Base-by-base conservation (phyloP, 108 stramenopile species). In the Aurantiochytrium sp. region DNA sequence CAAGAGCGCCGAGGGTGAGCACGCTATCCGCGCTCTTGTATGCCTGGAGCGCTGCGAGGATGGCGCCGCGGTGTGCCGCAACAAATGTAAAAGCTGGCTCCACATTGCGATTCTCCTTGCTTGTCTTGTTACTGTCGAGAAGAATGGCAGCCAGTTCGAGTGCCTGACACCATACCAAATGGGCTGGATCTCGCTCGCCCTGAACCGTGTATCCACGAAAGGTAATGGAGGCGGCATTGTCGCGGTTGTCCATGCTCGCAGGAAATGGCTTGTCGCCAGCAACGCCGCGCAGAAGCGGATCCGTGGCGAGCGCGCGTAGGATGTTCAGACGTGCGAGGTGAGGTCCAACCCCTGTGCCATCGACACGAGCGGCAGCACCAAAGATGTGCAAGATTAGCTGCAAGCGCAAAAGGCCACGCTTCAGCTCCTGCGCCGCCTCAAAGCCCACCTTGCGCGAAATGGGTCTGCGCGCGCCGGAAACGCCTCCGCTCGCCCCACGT, bases 161-260 rank as follows among this genome's bases (percentile, higher is more conserved):
- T 16, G 76, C 76, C 28, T 83, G 43, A 4, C 76, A 83, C 76
- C 76, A 83, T 53, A 83, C 51, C 4, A 53, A 53, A 23, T 83
- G 76, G 10, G 49, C 76, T 12, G 76, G 18, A 23, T 83, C 76
- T 43, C 76, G 76, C 12, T 83, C 76, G 25, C 76, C 76, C 45
- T 53, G 76, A 10, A 83, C 76, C 45, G 76, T 53, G 76, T 83
- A 83, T n/a, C 76, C 76, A 1, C 76, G 76, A 53, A 83, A 83
- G 18, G 51, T 23, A 83, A 83, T 83, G 4, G 49, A 53, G 10
- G 64, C 64, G 8, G 64, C 8, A 42, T 69, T 69, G 51, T 83
- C 51, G 51, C 76, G 49, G 76, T 83, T 83, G 19, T 53, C 76
- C 76, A 47, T 53, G 76, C 76, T 83, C 12, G 49, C 12, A 12